Percentiles rank a stretch among this genome's conserved stretches.
These are phyloP conservation scores for Aspergillus glaucus DNA, from an alignment of 2,329 filamentous ascomycete species.

Conservation along the genomic window DNA sequence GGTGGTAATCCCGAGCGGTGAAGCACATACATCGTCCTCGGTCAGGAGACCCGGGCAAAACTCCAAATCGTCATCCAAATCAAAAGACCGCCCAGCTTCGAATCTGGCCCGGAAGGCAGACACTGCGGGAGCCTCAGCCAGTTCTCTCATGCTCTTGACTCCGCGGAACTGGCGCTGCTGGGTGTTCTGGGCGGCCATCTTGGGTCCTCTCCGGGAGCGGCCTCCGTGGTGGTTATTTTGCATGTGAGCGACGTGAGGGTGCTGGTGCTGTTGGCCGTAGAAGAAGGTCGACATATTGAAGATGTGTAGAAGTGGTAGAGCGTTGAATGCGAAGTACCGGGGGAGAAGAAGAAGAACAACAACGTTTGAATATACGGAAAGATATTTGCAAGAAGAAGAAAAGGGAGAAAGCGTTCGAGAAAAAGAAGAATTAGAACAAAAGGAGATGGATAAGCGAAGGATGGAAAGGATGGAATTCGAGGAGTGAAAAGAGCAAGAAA, in stretches of 20 bases:
- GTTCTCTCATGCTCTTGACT: constrained; percentile 78
- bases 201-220: constrained; percentile 76
- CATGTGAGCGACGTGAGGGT: constrained; percentile 42
- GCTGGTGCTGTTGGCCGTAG: constrained; percentile 40
- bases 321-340: too few species aligned
- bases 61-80: constrained; percentile 91
- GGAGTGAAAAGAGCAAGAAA: constrained; percentile 10
- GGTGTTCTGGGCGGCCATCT: constrained; percentile 72
- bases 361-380: too few species aligned
- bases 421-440: neutral
- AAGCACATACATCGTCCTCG: constrained; percentile 71
- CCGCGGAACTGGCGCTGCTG: constrained; percentile 84
- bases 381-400: neutral
- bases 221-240: constrained; percentile 76
- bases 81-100: constrained; percentile 87
- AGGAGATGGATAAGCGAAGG: neutral
- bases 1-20: neutral
- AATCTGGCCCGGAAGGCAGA: constrained; percentile 78
- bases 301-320: constrained; percentile 12
- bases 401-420: neutral
- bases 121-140: constrained; percentile 69
- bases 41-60: constrained; percentile 91
- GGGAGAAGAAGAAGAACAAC: neutral
- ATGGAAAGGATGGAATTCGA: constrained; percentile 4
- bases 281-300: constrained; percentile 43